Conservation (phyloP, 495 filamentous ascomycete species). For the Staphylotrichum longicolle region DNA sequence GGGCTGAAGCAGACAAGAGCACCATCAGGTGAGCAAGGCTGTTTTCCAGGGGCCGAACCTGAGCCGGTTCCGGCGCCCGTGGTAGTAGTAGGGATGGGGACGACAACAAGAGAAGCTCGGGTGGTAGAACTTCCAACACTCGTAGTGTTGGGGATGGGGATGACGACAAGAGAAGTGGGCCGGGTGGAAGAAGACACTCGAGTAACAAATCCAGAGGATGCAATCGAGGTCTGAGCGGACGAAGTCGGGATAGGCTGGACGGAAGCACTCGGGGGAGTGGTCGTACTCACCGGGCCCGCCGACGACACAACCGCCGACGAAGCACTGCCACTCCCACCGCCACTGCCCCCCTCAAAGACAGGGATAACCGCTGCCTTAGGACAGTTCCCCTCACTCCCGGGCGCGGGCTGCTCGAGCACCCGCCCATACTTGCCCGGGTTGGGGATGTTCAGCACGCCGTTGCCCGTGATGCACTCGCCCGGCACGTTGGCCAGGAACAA, state of each 20-base stretch:
- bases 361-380: slow-evolving; percentile 38
- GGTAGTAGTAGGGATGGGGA: neutral
- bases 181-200: neutral
- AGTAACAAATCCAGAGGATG: neutral
- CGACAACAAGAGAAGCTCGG: too few relatives aligned
- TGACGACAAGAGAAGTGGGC: neutral
- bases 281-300: too few relatives aligned
- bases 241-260: neutral
- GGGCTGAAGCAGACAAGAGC: slow-evolving; percentile 23
- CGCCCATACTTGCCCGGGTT: slow-evolving; percentile 31
- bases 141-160: too few relatives aligned
- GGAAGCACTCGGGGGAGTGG: neutral
- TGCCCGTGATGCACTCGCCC: slow-evolving; percentile 27
- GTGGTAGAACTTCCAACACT: too few relatives aligned
- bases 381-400: slow-evolving; percentile 56
- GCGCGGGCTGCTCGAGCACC: slow-evolving; percentile 25
- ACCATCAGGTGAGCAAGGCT: slow-evolving; percentile 21
- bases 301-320: neutral
- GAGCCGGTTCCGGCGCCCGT: slow-evolving; percentile 3
- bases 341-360: slow-evolving; percentile 16
- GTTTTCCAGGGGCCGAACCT: slow-evolving; percentile 1
- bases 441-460: slow-evolving; percentile 30
- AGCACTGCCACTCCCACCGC: neutral
- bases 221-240: neutral
- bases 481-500: slow-evolving; percentile 60